These are phyloP conservation scores for Clonostachys sp. DNA, from an alignment of 2,329 filamentous ascomycete species.

Conservation along the genomic window DNA sequence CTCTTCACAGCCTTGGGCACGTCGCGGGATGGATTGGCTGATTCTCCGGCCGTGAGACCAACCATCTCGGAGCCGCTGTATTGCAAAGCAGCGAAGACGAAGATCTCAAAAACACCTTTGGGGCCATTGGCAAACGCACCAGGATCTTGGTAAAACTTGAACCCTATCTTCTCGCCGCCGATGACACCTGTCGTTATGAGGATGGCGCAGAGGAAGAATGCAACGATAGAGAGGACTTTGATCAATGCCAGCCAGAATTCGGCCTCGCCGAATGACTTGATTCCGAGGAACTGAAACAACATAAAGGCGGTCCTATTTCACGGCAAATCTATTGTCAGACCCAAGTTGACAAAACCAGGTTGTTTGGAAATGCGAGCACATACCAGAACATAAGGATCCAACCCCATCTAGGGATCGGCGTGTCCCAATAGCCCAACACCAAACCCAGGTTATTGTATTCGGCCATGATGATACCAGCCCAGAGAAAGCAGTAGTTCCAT, in stretches of 20 bases:
- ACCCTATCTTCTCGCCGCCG: slow-evolving; percentile 58
- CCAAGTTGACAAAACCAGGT: no score
- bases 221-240: slow-evolving; percentile 65
- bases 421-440: slow-evolving; percentile 63
- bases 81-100: slow-evolving; percentile 66
- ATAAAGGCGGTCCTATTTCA: slow-evolving; percentile 49
- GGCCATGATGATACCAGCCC: slow-evolving; percentile 61
- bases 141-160: slow-evolving; percentile 67
- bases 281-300: slow-evolving; percentile 64
- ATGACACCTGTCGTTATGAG: slow-evolving; percentile 65
- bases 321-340: no score
- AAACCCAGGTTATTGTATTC: slow-evolving; percentile 67
- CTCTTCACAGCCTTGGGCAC: slow-evolving; percentile 55
- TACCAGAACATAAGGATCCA: slow-evolving; percentile 70
- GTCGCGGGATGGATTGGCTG: slow-evolving; percentile 49
- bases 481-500: slow-evolving; percentile 70
- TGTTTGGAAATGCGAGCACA: no score
- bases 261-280: slow-evolving; percentile 71
- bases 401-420: slow-evolving; percentile 56
- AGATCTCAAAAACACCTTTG: slow-evolving; percentile 58
- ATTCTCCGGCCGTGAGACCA: slow-evolving; percentile 59
- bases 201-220: slow-evolving; percentile 71
- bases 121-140: slow-evolving; percentile 69
- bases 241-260: slow-evolving; percentile 76
- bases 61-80: slow-evolving; percentile 64